Conservation (phyloP, 148 eudicot species). For the Fagopyrum esculentum region DNA sequence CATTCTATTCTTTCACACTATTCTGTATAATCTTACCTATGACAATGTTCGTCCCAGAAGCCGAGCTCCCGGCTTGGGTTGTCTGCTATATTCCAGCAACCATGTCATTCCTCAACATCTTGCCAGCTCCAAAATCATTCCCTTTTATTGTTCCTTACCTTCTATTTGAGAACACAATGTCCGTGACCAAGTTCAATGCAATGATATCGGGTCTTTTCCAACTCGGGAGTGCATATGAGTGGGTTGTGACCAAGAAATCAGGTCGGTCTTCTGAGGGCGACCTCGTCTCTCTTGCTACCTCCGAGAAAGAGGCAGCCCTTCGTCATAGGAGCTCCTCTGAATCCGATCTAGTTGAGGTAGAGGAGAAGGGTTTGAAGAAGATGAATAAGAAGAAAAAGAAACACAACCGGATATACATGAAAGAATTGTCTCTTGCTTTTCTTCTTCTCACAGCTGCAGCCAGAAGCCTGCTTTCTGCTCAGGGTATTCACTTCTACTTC, state of each 20-base stretch:
- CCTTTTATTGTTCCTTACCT: constrained; percentile 31
- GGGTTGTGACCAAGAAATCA: constrained; percentile 34
- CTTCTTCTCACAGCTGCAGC: constrained; percentile 23
- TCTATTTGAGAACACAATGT: constrained; percentile 33
- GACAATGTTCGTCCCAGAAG: constrained; percentile 36
- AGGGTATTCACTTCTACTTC: constrained; percentile 28
- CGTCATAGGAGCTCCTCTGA: constrained; percentile 14
- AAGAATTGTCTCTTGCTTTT: constrained; percentile 22
- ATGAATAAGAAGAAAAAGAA: constrained; percentile 19
- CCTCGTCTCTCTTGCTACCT: neutral
- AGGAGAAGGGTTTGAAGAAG: constrained; percentile 13
- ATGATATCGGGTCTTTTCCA: constrained; percentile 33
- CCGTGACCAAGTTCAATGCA: constrained; percentile 37
- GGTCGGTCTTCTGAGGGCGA: constrained; percentile 31
- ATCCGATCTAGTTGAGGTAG: constrained; percentile 10
- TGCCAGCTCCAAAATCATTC: constrained; percentile 27
- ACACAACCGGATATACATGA: constrained; percentile 24
- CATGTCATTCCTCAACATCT: constrained; percentile 28
- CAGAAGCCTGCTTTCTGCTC: constrained; percentile 23
- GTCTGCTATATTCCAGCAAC: constrained; percentile 29
- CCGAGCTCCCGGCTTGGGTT: constrained; percentile 30
- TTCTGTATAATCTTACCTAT: constrained; percentile 30
- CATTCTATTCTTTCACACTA: constrained; percentile 33
- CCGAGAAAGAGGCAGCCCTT: neutral
- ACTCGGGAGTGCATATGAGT: constrained; percentile 26